phyloP scores from a whole-genome alignment of 75 land plant species.

The Sequoia sempervirens region DNA sequence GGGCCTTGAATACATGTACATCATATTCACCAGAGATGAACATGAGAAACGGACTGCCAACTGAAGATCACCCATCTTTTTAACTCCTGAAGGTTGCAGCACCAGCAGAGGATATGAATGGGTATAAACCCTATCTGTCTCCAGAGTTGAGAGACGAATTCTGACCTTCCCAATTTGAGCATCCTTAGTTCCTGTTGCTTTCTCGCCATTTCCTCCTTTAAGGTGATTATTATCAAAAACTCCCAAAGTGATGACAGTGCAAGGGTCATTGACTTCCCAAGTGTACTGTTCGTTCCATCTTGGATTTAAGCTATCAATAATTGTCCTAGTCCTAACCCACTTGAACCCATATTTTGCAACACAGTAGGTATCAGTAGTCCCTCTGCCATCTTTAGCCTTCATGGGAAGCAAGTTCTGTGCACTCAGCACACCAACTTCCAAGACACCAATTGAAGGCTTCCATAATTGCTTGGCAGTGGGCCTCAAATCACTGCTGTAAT shows the following conservation, averaged over 20 bases:
- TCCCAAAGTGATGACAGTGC: constrained; percentile 37
- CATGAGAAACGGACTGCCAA: constrained; percentile 67
- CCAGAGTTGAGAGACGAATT: constrained; percentile 72
- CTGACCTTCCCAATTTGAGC: constrained; percentile 61
- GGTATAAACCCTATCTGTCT: constrained; percentile 70
- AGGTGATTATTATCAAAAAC: constrained; percentile 23
- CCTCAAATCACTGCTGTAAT: constrained; percentile 18
- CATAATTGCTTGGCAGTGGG: constrained; percentile 20
- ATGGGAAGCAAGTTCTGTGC: constrained; percentile 19
- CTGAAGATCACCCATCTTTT: constrained; percentile 79
- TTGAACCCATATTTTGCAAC: constrained; percentile 30
- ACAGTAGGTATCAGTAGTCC: constrained; percentile 30
- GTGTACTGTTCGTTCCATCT: constrained; percentile 31
- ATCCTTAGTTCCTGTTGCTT: constrained; percentile 26
- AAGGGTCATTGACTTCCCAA: constrained; percentile 29
- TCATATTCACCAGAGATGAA: constrained; percentile 49
- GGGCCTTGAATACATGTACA: constrained; percentile 51
- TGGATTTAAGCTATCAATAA: constrained; percentile 19
- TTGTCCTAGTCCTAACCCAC: constrained; percentile 23
- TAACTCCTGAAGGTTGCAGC: constrained; percentile 61
- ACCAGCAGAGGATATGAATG: constrained; percentile 69
- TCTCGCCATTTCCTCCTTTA: constrained; percentile 9
- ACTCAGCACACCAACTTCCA: constrained; percentile 20
- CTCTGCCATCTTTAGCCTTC: constrained; percentile 27
- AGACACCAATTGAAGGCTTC: constrained; percentile 15